Conservation (phyloP, 2,329 filamentous ascomycete species). For the Claviceps africana region DNA sequence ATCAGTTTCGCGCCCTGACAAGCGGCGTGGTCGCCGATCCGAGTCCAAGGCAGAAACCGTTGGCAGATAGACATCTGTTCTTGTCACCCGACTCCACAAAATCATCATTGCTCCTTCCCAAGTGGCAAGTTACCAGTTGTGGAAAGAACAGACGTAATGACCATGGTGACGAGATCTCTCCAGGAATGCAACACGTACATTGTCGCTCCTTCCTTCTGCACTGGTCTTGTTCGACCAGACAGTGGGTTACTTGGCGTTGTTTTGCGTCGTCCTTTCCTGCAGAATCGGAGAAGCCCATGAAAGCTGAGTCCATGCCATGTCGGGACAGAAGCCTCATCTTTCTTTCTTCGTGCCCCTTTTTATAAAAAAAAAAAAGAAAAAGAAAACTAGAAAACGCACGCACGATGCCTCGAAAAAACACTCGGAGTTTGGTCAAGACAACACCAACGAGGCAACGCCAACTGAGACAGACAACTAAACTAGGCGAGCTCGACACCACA, state of each 20-base stretch:
- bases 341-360: neutral
- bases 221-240: neutral
- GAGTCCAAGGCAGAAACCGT: too few species aligned
- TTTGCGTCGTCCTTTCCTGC: neutral
- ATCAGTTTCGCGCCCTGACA: too few species aligned
- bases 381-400: neutral
- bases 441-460: slow-evolving; percentile 5
- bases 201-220: neutral
- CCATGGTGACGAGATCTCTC: neutral
- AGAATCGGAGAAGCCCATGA: neutral
- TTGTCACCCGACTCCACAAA: neutral
- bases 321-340: neutral
- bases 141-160: neutral
- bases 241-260: neutral
- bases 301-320: neutral
- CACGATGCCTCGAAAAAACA: neutral
- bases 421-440: neutral
- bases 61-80: neutral
- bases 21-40: too few species aligned
- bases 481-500: slow-evolving; percentile 21
- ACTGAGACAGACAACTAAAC: slow-evolving; percentile 7
- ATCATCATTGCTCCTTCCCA: neutral
- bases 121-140: neutral
- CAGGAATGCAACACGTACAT: neutral
- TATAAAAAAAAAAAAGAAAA: too few species aligned